phyloP scores from a whole-genome alignment of 768 basidiomycete species.

The Hirschioporus abietinus region DNA sequence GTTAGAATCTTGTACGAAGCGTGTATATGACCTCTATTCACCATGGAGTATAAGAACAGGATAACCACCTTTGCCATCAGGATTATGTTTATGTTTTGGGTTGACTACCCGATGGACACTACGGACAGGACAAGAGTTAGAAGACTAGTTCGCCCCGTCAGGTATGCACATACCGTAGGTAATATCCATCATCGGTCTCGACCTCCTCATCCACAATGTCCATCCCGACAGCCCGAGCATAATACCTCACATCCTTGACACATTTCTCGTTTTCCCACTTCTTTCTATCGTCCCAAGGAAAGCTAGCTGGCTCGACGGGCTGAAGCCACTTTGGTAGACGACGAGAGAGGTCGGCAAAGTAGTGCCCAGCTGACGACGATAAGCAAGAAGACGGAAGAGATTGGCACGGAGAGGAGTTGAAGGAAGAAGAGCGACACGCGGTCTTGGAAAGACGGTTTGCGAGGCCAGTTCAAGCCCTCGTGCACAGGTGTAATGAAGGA shows the following conservation, averaged over 20 bases:
- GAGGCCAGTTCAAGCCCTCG: background rate
- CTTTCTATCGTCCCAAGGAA: slow-evolving; percentile 34
- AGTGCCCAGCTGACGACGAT: slow-evolving; percentile 40
- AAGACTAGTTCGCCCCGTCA: background rate
- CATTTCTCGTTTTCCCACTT: slow-evolving; percentile 33
- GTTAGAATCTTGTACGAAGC: background rate
- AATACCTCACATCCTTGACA: slow-evolving; percentile 37
- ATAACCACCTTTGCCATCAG: slow-evolving; percentile 31
- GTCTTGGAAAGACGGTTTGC: background rate
- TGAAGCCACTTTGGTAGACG: slow-evolving; percentile 14
- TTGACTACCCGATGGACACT: slow-evolving; percentile 32
- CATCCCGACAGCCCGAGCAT: slow-evolving; percentile 36
- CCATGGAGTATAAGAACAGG: slow-evolving; percentile 41
- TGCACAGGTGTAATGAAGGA: slow-evolving; percentile 1
- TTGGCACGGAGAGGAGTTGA: slow-evolving; percentile 10
- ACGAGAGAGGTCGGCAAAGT: slow-evolving; percentile 11
- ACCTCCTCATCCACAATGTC: slow-evolving; percentile 38
- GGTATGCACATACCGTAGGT: slow-evolving; percentile 20
- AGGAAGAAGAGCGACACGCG: slow-evolving; percentile 9
- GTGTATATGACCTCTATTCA: background rate
- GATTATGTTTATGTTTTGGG: slow-evolving; percentile 22
- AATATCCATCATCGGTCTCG: slow-evolving; percentile 43
- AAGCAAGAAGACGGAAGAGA: slow-evolving; percentile 34
- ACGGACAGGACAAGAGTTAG: background rate
- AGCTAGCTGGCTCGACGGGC: slow-evolving; percentile 18